Evolutionary conservation across 2,329 filamentous ascomycete species (phyloP).

Genomic region (Zalaria obscura): DNA sequence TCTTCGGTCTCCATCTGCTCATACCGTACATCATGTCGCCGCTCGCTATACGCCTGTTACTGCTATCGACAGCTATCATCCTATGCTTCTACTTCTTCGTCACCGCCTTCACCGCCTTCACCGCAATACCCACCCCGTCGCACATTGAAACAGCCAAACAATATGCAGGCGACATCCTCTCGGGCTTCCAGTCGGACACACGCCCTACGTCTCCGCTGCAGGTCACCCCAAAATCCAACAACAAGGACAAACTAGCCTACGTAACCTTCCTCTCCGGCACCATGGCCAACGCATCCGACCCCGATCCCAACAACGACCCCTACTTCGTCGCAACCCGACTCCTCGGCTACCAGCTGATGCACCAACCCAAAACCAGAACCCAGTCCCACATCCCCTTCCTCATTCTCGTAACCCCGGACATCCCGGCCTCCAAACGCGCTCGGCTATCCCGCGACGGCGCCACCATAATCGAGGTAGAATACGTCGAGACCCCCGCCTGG

Average conservation of each 20-base stretch:
- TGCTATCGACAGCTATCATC: no score
- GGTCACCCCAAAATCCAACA: background rate
- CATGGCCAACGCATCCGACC: conserved; percentile 4
- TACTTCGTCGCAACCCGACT: conserved; percentile 16
- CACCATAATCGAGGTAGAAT: conserved; percentile 9
- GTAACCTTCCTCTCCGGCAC: conserved; percentile 12
- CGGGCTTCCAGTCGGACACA: no score
- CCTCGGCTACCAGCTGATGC: conserved; percentile 15
- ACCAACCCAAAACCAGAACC: conserved; percentile 12
- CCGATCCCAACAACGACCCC: conserved; percentile 9
- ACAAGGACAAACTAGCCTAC: conserved; percentile 9
- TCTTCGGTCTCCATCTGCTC: no score
- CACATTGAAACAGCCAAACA: no score
- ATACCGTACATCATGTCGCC: no score
- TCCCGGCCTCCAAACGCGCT: conserved; percentile 9
- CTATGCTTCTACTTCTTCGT: no score
- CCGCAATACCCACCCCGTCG: no score
- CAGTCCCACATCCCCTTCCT: conserved; percentile 12
- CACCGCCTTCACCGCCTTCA: no score
- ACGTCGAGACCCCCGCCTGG: background rate
- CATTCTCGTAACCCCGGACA: conserved; percentile 13
- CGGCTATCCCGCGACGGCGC: conserved; percentile 12
- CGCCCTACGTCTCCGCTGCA: no score
- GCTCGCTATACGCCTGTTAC: no score
- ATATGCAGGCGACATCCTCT: no score